Base-by-base conservation (phyloP, 768 basidiomycete species). In the Boletellus ananas region DNA sequence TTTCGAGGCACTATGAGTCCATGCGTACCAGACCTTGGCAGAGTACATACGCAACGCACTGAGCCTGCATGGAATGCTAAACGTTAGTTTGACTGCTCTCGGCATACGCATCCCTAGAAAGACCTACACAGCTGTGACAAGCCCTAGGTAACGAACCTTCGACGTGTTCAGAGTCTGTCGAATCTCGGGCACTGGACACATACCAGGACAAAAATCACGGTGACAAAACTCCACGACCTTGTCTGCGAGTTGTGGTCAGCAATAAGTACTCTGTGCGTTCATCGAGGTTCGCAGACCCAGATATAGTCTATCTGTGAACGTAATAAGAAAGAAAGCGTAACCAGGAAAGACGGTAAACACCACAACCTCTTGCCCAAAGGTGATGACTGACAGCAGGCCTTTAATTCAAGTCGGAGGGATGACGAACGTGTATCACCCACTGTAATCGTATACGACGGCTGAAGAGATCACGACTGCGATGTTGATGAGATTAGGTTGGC, bases 61-160 rank as follows among this genome's bases (percentile, higher is more conserved):
- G 9, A 34, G 6, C 20, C 60, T 61, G 36, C n/a, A 34, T 40
- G 10, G 11, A 13, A 23, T 0, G 5, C 14, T 8, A 1, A 13
- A 21, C 9, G 35, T 58, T 18, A 59, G 48, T 35, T 10, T 13
- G 13, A n/a, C 43, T 16, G 17, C 40, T 10, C 25, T 17, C 17
- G 23, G 41, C 35, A 18, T 16, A 8, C 25, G 25, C 29, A 29
- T 7, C 7, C 7, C 17, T 1, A 2, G n/a, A 10, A 27, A 3
- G 21, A 55, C 58, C 51, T 45, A 63, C 61, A 52, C 9, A 0
- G 42, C 56, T 7, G 16, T 12, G 11, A 21, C 8, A 17, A 55
- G 18, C 16, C 62, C 61, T 21, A 41, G 0, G 41, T 62, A 61
- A 40, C 61, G 62, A 36, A 54, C 56, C 61, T 63, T 50, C 2